A percentile compares a stretch with the other conserved stretches of the same genome.
These are phyloP conservation scores for Syzygium oleosum DNA, from an alignment of 345 rosid species.

Conservation along the genomic window DNA sequence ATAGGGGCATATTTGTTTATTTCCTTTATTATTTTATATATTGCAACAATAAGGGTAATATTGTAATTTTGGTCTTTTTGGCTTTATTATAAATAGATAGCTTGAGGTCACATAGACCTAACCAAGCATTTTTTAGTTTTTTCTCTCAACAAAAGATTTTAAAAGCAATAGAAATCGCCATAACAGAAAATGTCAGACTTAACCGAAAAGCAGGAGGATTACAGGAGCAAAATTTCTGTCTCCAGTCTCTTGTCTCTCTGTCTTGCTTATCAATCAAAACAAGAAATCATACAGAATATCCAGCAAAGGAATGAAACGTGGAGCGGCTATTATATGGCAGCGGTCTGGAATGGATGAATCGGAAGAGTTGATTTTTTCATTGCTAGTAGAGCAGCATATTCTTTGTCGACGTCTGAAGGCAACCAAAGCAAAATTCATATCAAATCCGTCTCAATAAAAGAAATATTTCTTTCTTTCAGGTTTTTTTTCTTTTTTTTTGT, in stretches of 20 bases:
- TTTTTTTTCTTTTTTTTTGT: not conserved
- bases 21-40: too few species aligned
- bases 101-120: too few species aligned
- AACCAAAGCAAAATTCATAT: not conserved
- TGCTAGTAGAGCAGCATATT: not conserved
- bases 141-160: too few species aligned
- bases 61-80: too few species aligned
- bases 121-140: too few species aligned
- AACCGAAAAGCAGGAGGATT: not conserved
- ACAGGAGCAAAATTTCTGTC: not conserved
- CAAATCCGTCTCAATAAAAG: not conserved
- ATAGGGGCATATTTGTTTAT: too few species aligned
- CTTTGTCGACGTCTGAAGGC: not conserved
- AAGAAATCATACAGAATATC: not conserved
- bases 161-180: not conserved
- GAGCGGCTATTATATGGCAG: not conserved
- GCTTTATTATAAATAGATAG: too few species aligned
- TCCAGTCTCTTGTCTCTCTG: not conserved
- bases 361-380: not conserved
- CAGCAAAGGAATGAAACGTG: not conserved
- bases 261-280: not conserved
- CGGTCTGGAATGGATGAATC: not conserved
- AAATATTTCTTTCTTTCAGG: not conserved
- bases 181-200: not conserved
- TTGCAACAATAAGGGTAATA: too few species aligned